Base-by-base conservation (phyloP, 1,284 basidiomycete species). In the Puccinia coronata region DNA sequence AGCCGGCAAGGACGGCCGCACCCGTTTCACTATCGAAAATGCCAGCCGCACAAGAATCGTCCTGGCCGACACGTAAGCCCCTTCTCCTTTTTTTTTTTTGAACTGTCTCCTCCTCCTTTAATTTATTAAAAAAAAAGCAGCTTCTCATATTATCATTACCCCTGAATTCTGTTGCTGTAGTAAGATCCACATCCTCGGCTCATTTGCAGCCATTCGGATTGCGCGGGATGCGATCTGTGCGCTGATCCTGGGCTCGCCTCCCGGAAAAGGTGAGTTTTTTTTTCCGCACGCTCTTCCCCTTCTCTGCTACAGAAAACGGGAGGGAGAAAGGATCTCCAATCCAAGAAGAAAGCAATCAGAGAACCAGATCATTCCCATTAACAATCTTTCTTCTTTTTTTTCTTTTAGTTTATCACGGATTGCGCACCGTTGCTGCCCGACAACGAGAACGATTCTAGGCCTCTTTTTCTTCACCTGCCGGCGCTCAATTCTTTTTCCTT, bases 21-120 rank as follows among this genome's bases (percentile, higher is more conserved):
- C 77, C 47, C 47, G 69, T 8, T 80, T 80, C 51, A 80, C 77
- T 36, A 80, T 80, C 53, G 77, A 80, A 80, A 80, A 80, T 47
- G 65, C 77, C 5, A 80, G 77, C 69, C 65, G 77, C n/a, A 80
- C 77, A 31, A 80, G 77, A 61, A 80, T 80, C 55, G 77, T 80
- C 20, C 69, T 80, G 14, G 77, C 77, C 14, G 77, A 80, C 49
- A 71, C 77, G 65, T 78, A 53, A 55, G 76, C 61, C 4, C 41
- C 34, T 20, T 31, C 25, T 25, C 8, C 14, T 43, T 18, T 67
- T 34, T 61, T 1, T 41, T 43, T 41, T 34, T 9, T 61, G 6
- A 14, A 25, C 25, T 61, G 25, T 43, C 31, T 36, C 23, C 34
- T 34, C 6, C 16, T 43, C 43, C 43, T 16, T 43, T 16, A 8